Conservation (phyloP, 805 yeast species). For the Monosporozyma unispora region DNA sequence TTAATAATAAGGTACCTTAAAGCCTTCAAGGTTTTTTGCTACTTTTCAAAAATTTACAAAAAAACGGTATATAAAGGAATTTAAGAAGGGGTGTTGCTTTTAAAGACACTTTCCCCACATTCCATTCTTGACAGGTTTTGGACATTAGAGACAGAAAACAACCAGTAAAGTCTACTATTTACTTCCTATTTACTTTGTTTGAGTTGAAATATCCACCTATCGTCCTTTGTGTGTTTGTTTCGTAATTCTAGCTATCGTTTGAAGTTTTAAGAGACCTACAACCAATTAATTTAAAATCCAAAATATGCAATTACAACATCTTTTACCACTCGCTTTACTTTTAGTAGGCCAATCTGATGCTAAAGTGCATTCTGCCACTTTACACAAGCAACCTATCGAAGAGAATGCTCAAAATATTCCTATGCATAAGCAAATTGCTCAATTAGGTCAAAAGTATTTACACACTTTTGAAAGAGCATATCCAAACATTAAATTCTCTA, state of each 20-base stretch:
- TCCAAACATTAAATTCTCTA: slow-evolving; percentile 32
- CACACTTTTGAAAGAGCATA: slow-evolving; percentile 38
- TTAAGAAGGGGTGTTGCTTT: not conserved
- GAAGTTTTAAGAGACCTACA: not conserved
- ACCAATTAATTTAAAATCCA: not conserved
- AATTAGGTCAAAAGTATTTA: slow-evolving; percentile 55
- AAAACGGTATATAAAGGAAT: not conserved
- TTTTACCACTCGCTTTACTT: slow-evolving; percentile 25
- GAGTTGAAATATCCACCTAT: not conserved
- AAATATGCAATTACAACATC: slow-evolving; percentile 17
- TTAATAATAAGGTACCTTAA: not conserved
- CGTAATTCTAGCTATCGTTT: slow-evolving; percentile 1
- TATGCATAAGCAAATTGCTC: slow-evolving; percentile 45
- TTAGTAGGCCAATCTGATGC: slow-evolving; percentile 35
- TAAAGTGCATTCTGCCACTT: slow-evolving; percentile 45
- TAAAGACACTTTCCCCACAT: not conserved
- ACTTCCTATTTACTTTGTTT: not conserved
- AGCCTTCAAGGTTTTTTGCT: not conserved
- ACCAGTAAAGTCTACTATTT: not conserved
- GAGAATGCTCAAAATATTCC: slow-evolving; percentile 36
- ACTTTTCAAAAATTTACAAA: not conserved
- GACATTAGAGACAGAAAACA: not conserved
- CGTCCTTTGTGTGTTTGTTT: not conserved
- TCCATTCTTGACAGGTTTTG: not conserved
- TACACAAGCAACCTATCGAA: slow-evolving; percentile 45